These are phyloP conservation scores for Strombidium stylifer DNA, from an alignment of 73 alveolate genomes.

Conservation along the genomic window DNA sequence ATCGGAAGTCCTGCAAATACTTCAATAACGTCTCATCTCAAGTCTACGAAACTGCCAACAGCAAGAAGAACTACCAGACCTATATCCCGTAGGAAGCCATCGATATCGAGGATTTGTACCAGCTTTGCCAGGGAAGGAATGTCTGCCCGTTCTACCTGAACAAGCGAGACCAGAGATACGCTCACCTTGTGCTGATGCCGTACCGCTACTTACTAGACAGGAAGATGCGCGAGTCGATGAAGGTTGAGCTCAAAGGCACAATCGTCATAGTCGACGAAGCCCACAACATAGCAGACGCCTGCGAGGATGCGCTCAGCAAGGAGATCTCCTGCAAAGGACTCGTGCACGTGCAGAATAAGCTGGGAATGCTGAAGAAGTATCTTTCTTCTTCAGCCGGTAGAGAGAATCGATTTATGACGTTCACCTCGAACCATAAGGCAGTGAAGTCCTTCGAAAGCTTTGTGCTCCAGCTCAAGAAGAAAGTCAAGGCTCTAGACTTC, in stretches of 20 bases:
- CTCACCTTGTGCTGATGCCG: slow-evolving; percentile 48
- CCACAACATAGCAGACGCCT: slow-evolving; percentile 67
- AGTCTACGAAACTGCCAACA: no score
- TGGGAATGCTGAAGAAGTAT: no score
- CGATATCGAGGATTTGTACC: slow-evolving; percentile 33
- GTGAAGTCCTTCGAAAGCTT: no score
- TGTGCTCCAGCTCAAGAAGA: no score
- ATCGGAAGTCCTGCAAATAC: not conserved
- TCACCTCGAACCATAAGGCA: no score
- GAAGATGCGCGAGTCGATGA: slow-evolving; percentile 45
- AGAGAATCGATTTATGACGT: no score
- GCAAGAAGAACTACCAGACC: not conserved
- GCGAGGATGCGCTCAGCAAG: not conserved
- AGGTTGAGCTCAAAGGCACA: slow-evolving; percentile 56
- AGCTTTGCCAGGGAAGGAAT: not conserved
- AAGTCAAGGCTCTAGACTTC: no score
- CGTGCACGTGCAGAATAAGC: not conserved
- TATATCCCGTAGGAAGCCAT: not conserved
- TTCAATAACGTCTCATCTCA: not conserved
- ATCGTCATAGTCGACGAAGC: slow-evolving; percentile 85
- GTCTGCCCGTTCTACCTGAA: slow-evolving; percentile 34
- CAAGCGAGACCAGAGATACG: slow-evolving; percentile 8
- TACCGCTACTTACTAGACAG: slow-evolving; percentile 64
- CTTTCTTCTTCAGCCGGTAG: no score
- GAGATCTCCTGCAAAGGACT: not conserved